Evolutionary conservation across 169 alveolate species (phyloP), one percentile per base, ranked within the genome.

Genomic region (Perkinsus chesapeaki): DNA sequence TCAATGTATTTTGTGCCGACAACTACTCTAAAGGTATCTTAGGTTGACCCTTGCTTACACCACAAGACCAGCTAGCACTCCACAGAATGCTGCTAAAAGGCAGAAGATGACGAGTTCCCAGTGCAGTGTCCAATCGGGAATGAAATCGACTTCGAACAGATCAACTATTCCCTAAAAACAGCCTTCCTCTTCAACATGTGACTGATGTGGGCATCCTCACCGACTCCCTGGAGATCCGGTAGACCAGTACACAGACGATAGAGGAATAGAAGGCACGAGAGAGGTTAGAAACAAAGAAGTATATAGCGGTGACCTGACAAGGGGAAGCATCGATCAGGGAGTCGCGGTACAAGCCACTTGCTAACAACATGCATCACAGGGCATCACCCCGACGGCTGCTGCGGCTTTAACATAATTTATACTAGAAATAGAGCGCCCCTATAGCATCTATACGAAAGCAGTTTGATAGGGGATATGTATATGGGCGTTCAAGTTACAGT

Each of bases 281-380:
- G 31, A 97, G 95, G 95, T 96, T 95, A 93, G 95, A 94, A 47
- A 97, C 97, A 94, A 96, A 94, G 93, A 96, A 97, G 93, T 95
- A 96, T 60, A 97, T 95, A 3, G 97, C 95, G 20, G 98, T 96
- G 27, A 96, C 96, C 82, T 60, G 82, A 19, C 72, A 60, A 34
- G 82, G 31, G 27, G 37, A 16, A 34, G 37, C 5, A 43, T 16
- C 5, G 60, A 9, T 43, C 60, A 43, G 16, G 5, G 16, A 5
- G 16, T 16, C 60, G 60, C 60, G 5, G 5, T 16, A 5, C 5
- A 16, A 43, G 5, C 60, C 60, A 5, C 60, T 43, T 43, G 5
- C 60, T 43, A n/a, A n/a, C n/a, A n/a, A n/a, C n/a, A n/a, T n/a
- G n/a, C n/a, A n/a, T n/a, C n/a, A n/a, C n/a, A n/a, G n/a, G n/a